A percentile compares a stretch with the other conserved stretches of the same genome.
Evolutionary conservation across 108 stramenopile genomes (phyloP).

Genomic region (Cylindrotheca closterium): DNA sequence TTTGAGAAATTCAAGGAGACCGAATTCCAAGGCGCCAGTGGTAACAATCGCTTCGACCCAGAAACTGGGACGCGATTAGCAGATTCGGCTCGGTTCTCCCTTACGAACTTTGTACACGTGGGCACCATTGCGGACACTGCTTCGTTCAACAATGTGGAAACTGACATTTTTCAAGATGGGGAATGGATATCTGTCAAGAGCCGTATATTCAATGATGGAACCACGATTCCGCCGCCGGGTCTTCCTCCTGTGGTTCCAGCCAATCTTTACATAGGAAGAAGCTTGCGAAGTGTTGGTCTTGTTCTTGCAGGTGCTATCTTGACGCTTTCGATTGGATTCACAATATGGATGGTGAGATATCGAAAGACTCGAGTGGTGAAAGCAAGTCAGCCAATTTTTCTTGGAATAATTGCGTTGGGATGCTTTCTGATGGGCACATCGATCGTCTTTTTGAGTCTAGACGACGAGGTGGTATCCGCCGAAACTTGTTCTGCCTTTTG

Average conservation of each 20-base stretch:
- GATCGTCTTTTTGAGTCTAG: slow-evolving; percentile 21
- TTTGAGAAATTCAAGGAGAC: not conserved
- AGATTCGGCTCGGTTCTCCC: not conserved
- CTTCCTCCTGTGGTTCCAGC: too few relatives aligned
- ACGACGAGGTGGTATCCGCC: slow-evolving; percentile 9
- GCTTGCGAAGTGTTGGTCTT: not conserved
- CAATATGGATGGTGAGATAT: slow-evolving; percentile 20
- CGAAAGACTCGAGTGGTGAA: slow-evolving; percentile 13
- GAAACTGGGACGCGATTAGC: not conserved
- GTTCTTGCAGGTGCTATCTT: not conserved
- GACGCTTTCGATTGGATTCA: slow-evolving; percentile 26
- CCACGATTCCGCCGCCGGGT: slow-evolving; percentile 28
- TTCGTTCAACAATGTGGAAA: slow-evolving; percentile 25
- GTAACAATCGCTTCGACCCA: not conserved
- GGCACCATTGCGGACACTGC: too few relatives aligned
- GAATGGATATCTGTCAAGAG: slow-evolving; percentile 19
- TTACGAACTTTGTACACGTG: slow-evolving; percentile 9
- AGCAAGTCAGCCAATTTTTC: slow-evolving; percentile 46
- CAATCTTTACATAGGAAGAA: too few relatives aligned
- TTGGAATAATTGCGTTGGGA: slow-evolving; percentile 43
- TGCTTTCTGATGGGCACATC: slow-evolving; percentile 34
- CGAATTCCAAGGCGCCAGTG: slow-evolving; percentile 1
- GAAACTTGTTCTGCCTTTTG: slow-evolving; percentile 5
- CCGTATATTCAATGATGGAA: slow-evolving; percentile 47
- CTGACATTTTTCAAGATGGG: slow-evolving; percentile 30